A percentile compares a stretch with the other conserved stretches of the same genome.
Conservation (phyloP, 257 asterid genomes). For the Penstemon davidsonii region DNA sequence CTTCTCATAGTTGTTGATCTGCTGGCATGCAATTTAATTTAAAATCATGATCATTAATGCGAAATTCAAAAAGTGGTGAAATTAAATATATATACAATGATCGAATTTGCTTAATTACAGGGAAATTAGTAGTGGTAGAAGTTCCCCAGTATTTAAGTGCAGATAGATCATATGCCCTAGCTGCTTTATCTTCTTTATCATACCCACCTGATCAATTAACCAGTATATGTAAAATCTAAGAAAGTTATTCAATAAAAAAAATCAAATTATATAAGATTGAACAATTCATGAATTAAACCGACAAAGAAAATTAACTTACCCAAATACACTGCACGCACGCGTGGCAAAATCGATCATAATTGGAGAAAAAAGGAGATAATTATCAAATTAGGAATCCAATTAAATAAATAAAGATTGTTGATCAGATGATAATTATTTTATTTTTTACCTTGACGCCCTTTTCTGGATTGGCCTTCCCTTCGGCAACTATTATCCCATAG, state of each 20-base stretch:
- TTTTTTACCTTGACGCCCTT: slow-evolving; percentile 86
- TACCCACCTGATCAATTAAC: slow-evolving; percentile 64
- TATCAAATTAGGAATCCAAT: too few relatives aligned
- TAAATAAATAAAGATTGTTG: too few relatives aligned
- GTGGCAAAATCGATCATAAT: slow-evolving; percentile 14
- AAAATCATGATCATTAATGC: not conserved
- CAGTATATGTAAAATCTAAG: too few relatives aligned
- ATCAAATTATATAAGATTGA: too few relatives aligned
- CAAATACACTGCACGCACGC: slow-evolving; percentile 58
- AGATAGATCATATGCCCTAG: slow-evolving; percentile 90
- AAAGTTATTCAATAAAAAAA: too few relatives aligned
- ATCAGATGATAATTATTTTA: too few relatives aligned
- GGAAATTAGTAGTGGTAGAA: slow-evolving; percentile 90
- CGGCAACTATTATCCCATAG: slow-evolving; percentile 95
- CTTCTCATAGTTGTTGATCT: slow-evolving; percentile 90
- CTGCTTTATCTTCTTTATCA: slow-evolving; percentile 96
- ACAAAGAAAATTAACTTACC: slow-evolving; percentile 43
- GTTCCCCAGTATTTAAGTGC: slow-evolving; percentile 97
- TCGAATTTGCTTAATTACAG: slow-evolving; percentile 38
- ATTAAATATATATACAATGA: not conserved
- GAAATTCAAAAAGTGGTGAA: not conserved
- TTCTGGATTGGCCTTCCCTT: slow-evolving; percentile 89
- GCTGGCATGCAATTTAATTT: not conserved
- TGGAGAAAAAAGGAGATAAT: not conserved
- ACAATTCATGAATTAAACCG: not conserved